Evolutionary conservation across 2,329 filamentous ascomycete species (phyloP).

Genomic region (Fusarium tanahbumbuense): DNA sequence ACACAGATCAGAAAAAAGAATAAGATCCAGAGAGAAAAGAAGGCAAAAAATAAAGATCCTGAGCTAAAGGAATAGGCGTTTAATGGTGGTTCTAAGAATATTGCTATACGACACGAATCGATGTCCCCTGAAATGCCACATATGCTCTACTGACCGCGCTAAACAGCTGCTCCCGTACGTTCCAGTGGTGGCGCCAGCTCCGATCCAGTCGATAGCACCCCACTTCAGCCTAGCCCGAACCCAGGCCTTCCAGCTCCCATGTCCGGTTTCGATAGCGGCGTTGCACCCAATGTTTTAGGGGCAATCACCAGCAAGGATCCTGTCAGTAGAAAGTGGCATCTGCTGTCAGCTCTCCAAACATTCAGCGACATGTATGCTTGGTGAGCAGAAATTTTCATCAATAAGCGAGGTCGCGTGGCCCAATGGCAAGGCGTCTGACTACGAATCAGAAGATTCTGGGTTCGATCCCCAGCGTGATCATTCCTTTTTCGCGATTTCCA

Average conservation of each 20-base stretch:
- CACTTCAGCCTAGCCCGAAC: conserved; percentile 37
- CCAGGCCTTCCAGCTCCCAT: conserved; percentile 32
- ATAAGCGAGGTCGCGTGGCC: conserved; percentile 27
- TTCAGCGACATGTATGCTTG: neutral
- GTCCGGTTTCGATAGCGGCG: conserved; percentile 30
- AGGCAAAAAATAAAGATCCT: conserved; percentile 39
- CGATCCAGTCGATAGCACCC: conserved; percentile 40
- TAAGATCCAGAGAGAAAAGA: conserved; percentile 25
- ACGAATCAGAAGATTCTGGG: conserved; percentile 48
- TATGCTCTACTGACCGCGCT: conserved; percentile 45
- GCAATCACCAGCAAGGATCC: conserved; percentile 38
- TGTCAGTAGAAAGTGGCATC: neutral
- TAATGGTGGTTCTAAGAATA: conserved; percentile 44
- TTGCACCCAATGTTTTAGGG: conserved; percentile 40
- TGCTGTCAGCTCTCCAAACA: rapidly evolving
- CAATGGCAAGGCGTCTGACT: conserved; percentile 47
- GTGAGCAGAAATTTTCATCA: rapidly evolving
- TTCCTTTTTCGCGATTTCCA: neutral
- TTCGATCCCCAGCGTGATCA: conserved; percentile 46
- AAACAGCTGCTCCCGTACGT: conserved; percentile 34
- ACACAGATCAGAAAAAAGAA: conserved; percentile 37
- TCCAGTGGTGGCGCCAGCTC: conserved; percentile 36
- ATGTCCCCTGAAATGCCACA: conserved; percentile 50
- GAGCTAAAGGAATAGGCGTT: conserved; percentile 40
- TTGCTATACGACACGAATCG: conserved; percentile 23